Conservation (phyloP, 441 rosid species). For the Omphalea diandra region DNA sequence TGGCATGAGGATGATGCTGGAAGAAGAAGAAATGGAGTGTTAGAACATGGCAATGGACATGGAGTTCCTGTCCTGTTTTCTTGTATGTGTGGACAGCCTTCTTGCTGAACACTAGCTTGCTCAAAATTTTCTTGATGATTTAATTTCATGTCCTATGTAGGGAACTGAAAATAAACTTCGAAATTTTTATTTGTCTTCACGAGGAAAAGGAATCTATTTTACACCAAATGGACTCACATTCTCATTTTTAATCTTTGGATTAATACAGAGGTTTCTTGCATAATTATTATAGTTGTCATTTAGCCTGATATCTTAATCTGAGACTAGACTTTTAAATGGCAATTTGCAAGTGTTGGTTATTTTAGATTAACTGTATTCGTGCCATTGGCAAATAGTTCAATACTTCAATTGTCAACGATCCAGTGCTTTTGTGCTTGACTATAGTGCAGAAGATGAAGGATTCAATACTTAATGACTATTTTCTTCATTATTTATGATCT, state of each 20-base stretch:
- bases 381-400: neutral
- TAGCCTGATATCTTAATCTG: neutral
- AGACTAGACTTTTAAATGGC: neutral
- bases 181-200: constrained; percentile 2
- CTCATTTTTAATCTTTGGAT: neutral
- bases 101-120: constrained; percentile 10
- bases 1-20: constrained; percentile 19
- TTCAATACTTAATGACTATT: no score
- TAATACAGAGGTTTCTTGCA: constrained; percentile 1
- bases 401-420: no score
- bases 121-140: constrained; percentile 10
- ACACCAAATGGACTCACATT: neutral
- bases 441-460: no score
- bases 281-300: neutral
- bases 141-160: constrained; percentile 13
- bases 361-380: neutral
- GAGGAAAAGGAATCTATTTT: neutral
- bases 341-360: neutral
- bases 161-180: neutral
- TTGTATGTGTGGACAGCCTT: constrained; percentile 41
- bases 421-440: no score
- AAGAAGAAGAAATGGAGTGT: constrained; percentile 17
- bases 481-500: no score
- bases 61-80: constrained; percentile 36
- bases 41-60: constrained; percentile 19